Conservation (phyloP, 164 flowering plant genomes). For the Umbellularia californica region DNA sequence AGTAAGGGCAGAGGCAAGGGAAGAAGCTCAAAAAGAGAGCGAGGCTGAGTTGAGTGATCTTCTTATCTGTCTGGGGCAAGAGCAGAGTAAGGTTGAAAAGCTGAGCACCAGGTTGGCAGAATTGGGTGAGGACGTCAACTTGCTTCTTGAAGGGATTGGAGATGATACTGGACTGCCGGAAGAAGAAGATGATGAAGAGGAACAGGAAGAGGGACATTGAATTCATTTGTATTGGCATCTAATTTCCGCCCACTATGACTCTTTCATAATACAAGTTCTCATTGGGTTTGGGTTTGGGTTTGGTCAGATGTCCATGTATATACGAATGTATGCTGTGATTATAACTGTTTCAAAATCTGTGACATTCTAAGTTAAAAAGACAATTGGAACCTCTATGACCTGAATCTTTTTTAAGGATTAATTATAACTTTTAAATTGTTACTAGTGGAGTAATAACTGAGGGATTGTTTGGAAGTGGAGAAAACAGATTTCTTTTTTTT, state of each 20-base stretch:
- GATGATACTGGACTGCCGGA: conserved; percentile 65
- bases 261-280: neutral
- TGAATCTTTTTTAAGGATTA: no score
- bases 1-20: conserved; percentile 70
- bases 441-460: no score
- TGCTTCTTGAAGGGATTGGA: conserved; percentile 82
- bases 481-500: no score
- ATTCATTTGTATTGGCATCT: neutral
- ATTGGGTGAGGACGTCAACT: conserved; percentile 87
- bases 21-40: conserved; percentile 87
- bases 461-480: no score
- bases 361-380: no score
- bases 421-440: no score
- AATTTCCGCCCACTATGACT: neutral
- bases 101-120: conserved; percentile 67
- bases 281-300: neutral
- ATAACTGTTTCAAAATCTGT: no score
- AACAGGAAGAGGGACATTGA: neutral
- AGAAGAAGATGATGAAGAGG: conserved; percentile 45
- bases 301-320: no score
- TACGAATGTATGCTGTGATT: no score
- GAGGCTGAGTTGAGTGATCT: conserved; percentile 85
- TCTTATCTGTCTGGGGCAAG: conserved; percentile 94
- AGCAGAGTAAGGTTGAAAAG: conserved; percentile 88
- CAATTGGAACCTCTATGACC: no score